Evolutionary conservation across 768 basidiomycete species (phyloP), one percentile per base, ranked within the genome.

Genomic region (Pisolithus microcarpus): DNA sequence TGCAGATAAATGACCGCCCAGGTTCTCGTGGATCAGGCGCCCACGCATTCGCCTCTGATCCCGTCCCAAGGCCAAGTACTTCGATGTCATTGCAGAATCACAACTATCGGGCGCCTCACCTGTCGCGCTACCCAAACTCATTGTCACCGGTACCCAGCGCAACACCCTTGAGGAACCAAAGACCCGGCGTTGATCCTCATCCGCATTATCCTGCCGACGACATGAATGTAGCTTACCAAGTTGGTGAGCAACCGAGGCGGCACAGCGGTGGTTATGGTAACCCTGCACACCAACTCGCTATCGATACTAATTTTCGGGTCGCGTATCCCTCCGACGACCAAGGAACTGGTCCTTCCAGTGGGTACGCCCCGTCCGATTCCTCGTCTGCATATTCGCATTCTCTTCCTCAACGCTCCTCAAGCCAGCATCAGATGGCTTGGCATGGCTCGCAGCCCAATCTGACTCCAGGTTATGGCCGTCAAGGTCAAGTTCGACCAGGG

Each of bases 1-100:
- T 89, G 64, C 74, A 68, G 46, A 65, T 87, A 51, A 66, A 65
- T 48, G 80, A 80, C 13, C 11, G 5, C 40, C 69, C 71, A 21
- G 55, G 56, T 21, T 60, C 68, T 26, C 63, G 61, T 18, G 63
- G 65, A 43, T 53, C 67, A 21, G 65, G 65, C 42, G 57, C 61
- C 34, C 58, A 60, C 60, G 58, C 61, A 36, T 61, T 51, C 52
- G 45, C 54, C 34, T 43, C 60, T 34, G 82, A 84, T 54, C 76
- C 78, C 42, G 65, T 82, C 13, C 72, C 75, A 50, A 75, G 81
- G 26, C 72, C 76, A 5, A 75, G 75, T 16, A 82, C 82, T 18
- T 78, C 82, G 30, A 76, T 82, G 74, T 80, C 81, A 15, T 64
- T 70, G 58, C 73, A 71, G 46, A 62, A 66, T 50, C 58, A 63